Percentiles rank a stretch among this genome's conserved stretches.
These are phyloP conservation scores for Hypomontagnella submonticulosa DNA, from an alignment of 495 filamentous ascomycete genomes.

Conservation along the genomic window DNA sequence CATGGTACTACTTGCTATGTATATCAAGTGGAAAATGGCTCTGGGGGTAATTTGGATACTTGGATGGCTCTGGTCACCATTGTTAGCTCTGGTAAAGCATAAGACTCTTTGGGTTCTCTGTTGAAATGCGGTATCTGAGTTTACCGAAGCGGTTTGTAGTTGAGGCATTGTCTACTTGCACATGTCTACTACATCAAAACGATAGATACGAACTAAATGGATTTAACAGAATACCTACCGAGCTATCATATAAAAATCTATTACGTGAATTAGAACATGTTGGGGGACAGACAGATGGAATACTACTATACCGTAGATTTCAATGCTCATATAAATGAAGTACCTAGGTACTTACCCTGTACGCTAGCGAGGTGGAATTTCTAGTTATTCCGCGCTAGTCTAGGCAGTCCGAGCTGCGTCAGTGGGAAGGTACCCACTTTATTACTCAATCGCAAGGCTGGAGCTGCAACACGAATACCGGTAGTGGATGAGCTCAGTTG, in stretches of 20 bases:
- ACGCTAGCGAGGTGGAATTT: conserved; percentile 18
- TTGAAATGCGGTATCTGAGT: no score
- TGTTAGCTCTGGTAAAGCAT: neutral
- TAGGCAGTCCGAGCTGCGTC: conserved; percentile 36
- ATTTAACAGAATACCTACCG: neutral
- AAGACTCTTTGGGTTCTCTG: neutral
- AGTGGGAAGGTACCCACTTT: conserved; percentile 29
- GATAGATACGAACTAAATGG: no score
- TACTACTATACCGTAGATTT: neutral
- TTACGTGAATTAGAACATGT: neutral
- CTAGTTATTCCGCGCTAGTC: conserved; percentile 24
- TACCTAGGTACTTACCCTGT: conserved; percentile 10
- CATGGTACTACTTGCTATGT: neutral
- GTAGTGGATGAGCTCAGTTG: conserved; percentile 24
- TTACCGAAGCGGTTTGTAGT: neutral
- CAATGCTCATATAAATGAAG: neutral
- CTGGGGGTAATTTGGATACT: neutral
- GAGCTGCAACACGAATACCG: conserved; percentile 27
- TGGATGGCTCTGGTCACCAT: neutral
- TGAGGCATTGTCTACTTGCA: neutral
- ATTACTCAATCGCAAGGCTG: conserved; percentile 43
- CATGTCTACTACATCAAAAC: no score
- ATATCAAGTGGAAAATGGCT: neutral
- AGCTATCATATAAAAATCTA: no score
- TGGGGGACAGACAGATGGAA: neutral